Percentiles rank a stretch among this genome's conserved stretches.
Evolutionary conservation across 179 eudicot species (phyloP).

Genomic region (Gypsophila paniculata): DNA sequence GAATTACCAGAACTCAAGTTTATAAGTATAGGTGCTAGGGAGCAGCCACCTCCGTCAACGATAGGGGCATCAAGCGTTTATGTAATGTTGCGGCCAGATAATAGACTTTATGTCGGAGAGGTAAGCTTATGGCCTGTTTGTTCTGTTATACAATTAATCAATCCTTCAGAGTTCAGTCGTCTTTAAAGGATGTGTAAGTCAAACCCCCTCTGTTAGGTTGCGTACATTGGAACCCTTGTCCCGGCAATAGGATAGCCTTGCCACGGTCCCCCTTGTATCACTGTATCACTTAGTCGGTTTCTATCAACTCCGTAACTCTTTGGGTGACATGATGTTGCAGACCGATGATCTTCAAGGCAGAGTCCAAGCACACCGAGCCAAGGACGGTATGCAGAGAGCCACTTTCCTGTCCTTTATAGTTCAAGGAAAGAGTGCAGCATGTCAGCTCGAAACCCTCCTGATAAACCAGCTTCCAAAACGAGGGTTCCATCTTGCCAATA

Average conservation of each 20-base stretch:
- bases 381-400: conserved; percentile 66
- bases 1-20: conserved; percentile 42
- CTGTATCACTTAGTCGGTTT: not conserved
- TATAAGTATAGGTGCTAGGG: conserved; percentile 54
- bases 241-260: not conserved
- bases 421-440: conserved; percentile 83
- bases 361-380: conserved; percentile 68
- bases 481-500: conserved; percentile 69
- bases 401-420: conserved; percentile 63
- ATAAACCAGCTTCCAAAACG: conserved; percentile 74
- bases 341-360: conserved; percentile 94
- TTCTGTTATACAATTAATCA: not conserved
- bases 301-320: not conserved
- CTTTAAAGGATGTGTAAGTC: too few species aligned
- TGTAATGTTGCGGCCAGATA: conserved; percentile 73
- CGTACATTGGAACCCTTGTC: too few species aligned
- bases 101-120: conserved; percentile 77
- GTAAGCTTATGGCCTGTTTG: conserved; percentile 34
- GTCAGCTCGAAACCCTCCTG: conserved; percentile 86
- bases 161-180: too few species aligned
- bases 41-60: conserved; percentile 91
- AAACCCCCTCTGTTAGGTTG: too few species aligned
- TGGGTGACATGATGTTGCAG: conserved; percentile 30
- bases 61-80: conserved; percentile 90
- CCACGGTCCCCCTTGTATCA: too few species aligned